Conservation (phyloP, 2,329 filamentous ascomycete genomes). For the Botrytis paeoniae region DNA sequence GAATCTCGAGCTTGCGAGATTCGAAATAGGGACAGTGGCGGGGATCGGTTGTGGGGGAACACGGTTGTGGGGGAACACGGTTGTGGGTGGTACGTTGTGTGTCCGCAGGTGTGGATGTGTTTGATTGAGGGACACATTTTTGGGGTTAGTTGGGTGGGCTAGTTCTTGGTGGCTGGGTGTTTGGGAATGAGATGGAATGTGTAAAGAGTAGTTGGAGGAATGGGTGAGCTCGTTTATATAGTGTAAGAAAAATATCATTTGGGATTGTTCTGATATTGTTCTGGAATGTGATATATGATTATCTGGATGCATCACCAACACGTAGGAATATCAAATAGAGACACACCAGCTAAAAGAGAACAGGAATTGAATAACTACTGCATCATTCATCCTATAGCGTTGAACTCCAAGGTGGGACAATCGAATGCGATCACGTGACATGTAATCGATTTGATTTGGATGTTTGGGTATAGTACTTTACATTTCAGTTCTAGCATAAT, state of each 20-base stretch:
- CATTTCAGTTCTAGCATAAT: too few relatives aligned
- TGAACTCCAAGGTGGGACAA: too few relatives aligned
- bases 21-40: neutral
- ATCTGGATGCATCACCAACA: too few relatives aligned
- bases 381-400: too few relatives aligned
- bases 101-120: neutral
- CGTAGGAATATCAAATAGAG: too few relatives aligned
- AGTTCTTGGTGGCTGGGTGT: neutral
- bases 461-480: too few relatives aligned
- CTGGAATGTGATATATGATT: too few relatives aligned
- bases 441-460: too few relatives aligned
- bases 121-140: neutral
- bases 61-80: neutral
- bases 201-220: neutral
- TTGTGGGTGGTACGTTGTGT: neutral
- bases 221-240: neutral
- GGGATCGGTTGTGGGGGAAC: neutral
- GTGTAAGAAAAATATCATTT: neutral
- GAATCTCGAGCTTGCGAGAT: neutral
- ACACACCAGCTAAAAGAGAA: too few relatives aligned
- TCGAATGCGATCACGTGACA: too few relatives aligned
- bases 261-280: neutral
- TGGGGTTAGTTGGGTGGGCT: neutral
- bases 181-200: neutral
- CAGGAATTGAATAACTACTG: too few relatives aligned